Evolutionary conservation across 768 basidiomycete species (phyloP).

Genomic region (Amanita jacksonii): DNA sequence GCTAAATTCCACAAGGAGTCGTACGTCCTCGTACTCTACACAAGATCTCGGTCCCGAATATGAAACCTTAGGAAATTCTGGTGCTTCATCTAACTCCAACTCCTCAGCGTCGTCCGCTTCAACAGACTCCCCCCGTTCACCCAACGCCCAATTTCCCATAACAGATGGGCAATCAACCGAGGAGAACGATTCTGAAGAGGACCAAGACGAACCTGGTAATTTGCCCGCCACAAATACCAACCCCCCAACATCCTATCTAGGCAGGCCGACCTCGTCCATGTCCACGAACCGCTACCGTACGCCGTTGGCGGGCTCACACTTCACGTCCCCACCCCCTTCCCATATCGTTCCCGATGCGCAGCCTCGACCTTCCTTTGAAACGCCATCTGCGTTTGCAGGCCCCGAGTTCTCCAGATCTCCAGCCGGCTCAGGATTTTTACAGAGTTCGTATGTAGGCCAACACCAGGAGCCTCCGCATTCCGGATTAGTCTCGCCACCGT

Average conservation of each 20-base stretch:
- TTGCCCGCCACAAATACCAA: slow-evolving; percentile 23
- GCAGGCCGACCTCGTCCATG: slow-evolving; percentile 66
- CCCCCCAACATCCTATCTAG: slow-evolving; percentile 26
- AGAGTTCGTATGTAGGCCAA: slow-evolving; percentile 27
- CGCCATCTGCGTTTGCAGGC: slow-evolving; percentile 63
- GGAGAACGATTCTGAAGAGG: slow-evolving; percentile 33
- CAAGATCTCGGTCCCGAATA: background rate
- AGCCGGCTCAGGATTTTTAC: slow-evolving; percentile 25
- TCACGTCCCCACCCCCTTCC: slow-evolving; percentile 45
- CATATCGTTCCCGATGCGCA: slow-evolving; percentile 52
- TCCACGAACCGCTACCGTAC: slow-evolving; percentile 76
- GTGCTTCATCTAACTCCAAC: slow-evolving; percentile 46
- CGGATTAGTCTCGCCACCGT: slow-evolving; percentile 28
- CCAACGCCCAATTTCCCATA: background rate
- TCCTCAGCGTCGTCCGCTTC: slow-evolving; percentile 60
- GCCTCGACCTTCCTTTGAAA: slow-evolving; percentile 62
- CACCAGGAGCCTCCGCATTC: slow-evolving; percentile 30
- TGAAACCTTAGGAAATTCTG: slow-evolving; percentile 27
- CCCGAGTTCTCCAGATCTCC: slow-evolving; percentile 29
- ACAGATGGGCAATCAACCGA: slow-evolving; percentile 5
- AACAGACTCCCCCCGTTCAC: slow-evolving; percentile 22
- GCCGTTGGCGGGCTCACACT: slow-evolving; percentile 54
- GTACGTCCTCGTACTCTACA: slow-evolving; percentile 27
- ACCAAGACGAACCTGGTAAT: slow-evolving; percentile 38
- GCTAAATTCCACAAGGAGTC: slow-evolving; percentile 52